Conservation (phyloP, 208 protist genomes). For the Wallacemonas sp. region DNA sequence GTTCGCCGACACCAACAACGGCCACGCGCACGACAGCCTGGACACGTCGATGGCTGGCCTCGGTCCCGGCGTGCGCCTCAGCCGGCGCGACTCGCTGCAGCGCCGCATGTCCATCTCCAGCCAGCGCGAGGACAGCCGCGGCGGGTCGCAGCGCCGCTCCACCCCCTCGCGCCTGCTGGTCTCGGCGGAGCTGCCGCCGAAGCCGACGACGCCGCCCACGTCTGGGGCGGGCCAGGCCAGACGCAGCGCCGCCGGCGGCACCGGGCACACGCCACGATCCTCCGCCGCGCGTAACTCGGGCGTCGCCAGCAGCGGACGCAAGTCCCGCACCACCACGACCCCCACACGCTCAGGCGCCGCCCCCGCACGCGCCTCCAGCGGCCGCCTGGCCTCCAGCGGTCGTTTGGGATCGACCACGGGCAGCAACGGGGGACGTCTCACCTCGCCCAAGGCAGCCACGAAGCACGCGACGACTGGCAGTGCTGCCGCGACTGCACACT, state of each 20-base stretch:
- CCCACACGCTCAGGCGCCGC: no score
- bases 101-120: neutral
- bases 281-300: no score
- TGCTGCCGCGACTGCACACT: no score
- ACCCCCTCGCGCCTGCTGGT: neutral
- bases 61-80: constrained; percentile 1
- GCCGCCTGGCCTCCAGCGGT: no score
- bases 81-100: neutral
- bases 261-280: neutral
- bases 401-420: no score
- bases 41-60: constrained; percentile 11
- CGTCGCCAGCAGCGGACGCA: no score
- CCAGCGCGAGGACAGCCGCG: constrained; percentile 6
- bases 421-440: no score
- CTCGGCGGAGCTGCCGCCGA: neutral
- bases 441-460: no score
- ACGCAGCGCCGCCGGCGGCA: neutral
- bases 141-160: constrained; percentile 5
- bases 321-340: neutral
- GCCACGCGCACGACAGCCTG: neutral
- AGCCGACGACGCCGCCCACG: neutral
- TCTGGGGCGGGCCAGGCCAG: neutral
- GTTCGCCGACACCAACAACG: constrained; percentile 5
- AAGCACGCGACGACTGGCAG: no score
- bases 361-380: no score